A percentile compares a stretch with the other conserved stretches of the same genome.
Conservation (phyloP, 2,329 filamentous ascomycete genomes). For the Alternaria triticina region DNA sequence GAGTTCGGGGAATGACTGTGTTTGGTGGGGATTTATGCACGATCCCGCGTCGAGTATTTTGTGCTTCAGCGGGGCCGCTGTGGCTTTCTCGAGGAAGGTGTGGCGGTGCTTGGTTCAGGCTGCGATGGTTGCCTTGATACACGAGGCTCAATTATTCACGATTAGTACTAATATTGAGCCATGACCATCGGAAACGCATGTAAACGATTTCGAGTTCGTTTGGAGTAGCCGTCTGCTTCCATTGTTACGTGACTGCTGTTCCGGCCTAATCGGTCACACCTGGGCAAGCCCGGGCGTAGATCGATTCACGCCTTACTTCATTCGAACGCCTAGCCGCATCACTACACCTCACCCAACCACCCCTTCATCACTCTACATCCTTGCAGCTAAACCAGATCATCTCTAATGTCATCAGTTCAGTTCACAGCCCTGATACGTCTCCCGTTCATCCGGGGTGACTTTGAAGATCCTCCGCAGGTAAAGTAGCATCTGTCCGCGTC, state of each 20-base stretch:
- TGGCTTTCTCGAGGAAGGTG: constrained; percentile 3
- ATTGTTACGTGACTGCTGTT: background rate
- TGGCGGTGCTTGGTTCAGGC: background rate
- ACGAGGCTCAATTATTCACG: background rate
- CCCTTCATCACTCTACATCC: constrained; percentile 6
- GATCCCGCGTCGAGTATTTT: constrained; percentile 24
- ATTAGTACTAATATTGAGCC: background rate
- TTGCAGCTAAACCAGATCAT: background rate
- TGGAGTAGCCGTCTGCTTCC: background rate
- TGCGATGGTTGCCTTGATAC: background rate
- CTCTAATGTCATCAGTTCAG: constrained; percentile 42
- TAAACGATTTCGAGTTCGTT: background rate
- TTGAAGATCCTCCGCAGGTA: constrained; percentile 88
- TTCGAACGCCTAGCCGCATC: constrained; percentile 8
- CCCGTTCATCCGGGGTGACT: constrained; percentile 85
- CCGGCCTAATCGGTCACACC: background rate
- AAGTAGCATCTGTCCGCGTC: constrained; percentile 30
- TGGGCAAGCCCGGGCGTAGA: constrained; percentile 8
- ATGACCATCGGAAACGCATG: background rate
- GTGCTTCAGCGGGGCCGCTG: constrained; percentile 19
- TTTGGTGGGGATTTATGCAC: constrained; percentile 11
- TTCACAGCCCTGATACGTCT: constrained; percentile 84
- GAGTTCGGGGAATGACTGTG: constrained; percentile 11
- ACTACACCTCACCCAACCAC: constrained; percentile 11
- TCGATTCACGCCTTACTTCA: constrained; percentile 20